These are phyloP conservation scores for Arthrobotrys megalospora DNA, from an alignment of 2,329 filamentous ascomycete species.

Conservation along the genomic window DNA sequence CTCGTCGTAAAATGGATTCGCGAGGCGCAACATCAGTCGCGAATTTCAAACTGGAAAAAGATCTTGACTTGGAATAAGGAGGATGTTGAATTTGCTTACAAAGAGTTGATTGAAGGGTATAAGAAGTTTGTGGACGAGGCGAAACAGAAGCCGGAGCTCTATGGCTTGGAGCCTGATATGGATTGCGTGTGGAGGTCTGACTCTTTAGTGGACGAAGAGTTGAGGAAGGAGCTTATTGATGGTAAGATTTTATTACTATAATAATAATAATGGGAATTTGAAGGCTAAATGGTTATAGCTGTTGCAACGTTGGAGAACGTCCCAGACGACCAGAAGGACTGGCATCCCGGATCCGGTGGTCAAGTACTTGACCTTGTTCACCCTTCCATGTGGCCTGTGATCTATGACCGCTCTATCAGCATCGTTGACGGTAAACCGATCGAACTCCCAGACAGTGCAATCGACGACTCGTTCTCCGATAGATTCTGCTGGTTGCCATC, in stretches of 20 bases:
- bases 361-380: constrained; percentile 76
- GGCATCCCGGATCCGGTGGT: constrained; percentile 74
- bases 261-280: background rate
- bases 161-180: constrained; percentile 54
- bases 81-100: constrained; percentile 35
- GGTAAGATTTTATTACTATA: constrained; percentile 10
- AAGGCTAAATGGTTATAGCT: constrained; percentile 61
- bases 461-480: constrained; percentile 40
- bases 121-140: constrained; percentile 33
- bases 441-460: constrained; percentile 29
- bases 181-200: constrained; percentile 56
- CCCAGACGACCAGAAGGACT: constrained; percentile 72
- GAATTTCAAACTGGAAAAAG: constrained; percentile 12
- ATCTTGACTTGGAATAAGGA: constrained; percentile 36
- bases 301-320: constrained; percentile 71
- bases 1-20: constrained; percentile 51
- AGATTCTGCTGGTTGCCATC: constrained; percentile 54
- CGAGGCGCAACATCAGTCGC: constrained; percentile 32
- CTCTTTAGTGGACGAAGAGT: constrained; percentile 35
- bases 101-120: constrained; percentile 50
- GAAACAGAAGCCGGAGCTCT: constrained; percentile 22
- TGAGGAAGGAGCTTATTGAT: constrained; percentile 48
- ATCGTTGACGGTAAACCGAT: constrained; percentile 45
- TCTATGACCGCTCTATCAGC: constrained; percentile 69
- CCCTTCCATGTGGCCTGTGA: constrained; percentile 76